Base-by-base conservation (phyloP, 805 yeast genomes). In the Dipodascus geniculatus region DNA sequence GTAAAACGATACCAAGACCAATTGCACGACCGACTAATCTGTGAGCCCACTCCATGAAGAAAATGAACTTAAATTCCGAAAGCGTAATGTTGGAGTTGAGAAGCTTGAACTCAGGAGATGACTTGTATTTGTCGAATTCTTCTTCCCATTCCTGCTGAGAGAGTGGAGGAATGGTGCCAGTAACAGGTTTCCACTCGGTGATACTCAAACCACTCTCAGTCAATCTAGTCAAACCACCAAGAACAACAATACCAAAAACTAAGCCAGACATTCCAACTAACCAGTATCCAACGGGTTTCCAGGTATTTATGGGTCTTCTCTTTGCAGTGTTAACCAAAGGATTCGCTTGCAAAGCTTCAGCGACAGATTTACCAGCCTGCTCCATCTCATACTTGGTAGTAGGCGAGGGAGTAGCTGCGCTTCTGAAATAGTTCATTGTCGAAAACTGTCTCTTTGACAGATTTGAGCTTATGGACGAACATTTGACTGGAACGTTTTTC, bases 161-260 rank as follows among this genome's bases (percentile, higher is more conserved):
- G 62, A 85, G 65, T 0, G 99, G 99, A 1, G 99, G 99, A 14
- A 93, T 68, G 1, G 95, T 72, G 49, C 99, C 99, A 0, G 99
- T 88, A 23, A 93, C 89, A 1, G 99, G 99, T 67, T 83, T 87
- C 99, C 99, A 93, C 65, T 93, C 99, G 1, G 98, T 93, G 66
- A 93, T 93, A 50, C 96, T 85, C 49, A 93, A 74, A 0, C 99
- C 99, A 0, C 96, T 87, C 65, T 93, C 99, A 0, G 99, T 93
- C 48, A 93, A 75, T 63, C 99, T 78, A 0, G 99, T 93, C 49
- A 93, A 74, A 0, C 99, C 99, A 49, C 99, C 99, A 3, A 93
- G 74, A n/a, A 93, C 82, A 16, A 93, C 98, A 57, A 93, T 93
- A 35, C 95, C 96, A 68, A 93, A 93, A 1, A 93, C 96, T 16